A percentile compares a stretch with the other conserved stretches of the same genome.
Evolutionary conservation across 352 stramenopile species (phyloP).

Genomic region (Phytophthora agathidicida): DNA sequence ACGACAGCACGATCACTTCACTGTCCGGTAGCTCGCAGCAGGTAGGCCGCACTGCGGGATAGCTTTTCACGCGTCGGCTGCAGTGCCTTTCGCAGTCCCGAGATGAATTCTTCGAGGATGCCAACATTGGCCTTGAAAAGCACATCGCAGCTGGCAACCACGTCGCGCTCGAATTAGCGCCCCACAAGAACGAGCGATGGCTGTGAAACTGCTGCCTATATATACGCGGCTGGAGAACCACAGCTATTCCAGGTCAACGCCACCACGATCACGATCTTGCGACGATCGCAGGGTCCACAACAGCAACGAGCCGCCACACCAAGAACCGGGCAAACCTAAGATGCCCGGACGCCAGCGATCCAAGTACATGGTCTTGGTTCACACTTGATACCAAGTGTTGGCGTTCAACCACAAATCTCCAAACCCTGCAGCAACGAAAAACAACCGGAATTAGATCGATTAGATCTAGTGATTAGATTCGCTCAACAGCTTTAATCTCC

Average conservation of each 20-base stretch:
- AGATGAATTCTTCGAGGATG: constrained; percentile 22
- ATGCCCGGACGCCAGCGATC: no score
- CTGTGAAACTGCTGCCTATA: constrained; percentile 31
- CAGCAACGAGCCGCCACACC: no score
- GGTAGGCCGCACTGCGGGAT: background rate
- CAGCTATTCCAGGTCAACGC: constrained; percentile 27
- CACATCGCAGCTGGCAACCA: constrained; percentile 26
- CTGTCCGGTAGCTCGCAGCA: background rate
- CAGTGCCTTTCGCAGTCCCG: constrained; percentile 10
- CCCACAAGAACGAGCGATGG: constrained; percentile 12
- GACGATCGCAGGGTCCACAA: no score
- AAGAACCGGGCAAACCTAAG: no score
- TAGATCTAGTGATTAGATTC: no score
- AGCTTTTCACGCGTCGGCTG: background rate
- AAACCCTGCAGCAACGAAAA: background rate
- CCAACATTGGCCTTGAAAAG: constrained; percentile 19
- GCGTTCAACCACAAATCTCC: constrained; percentile 19
- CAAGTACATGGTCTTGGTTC: no score
- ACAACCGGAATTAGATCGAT: constrained; percentile 8
- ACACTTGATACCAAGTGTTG: no score
- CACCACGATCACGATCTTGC: no score
- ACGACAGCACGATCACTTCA: constrained; percentile 3
- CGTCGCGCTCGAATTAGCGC: constrained; percentile 48
- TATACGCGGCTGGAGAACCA: background rate
- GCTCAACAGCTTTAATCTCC: constrained; percentile 19